Percentiles rank a stretch among this genome's conserved stretches.
Conservation (phyloP, 2,329 filamentous ascomycete genomes). For the Fusarium sp. region DNA sequence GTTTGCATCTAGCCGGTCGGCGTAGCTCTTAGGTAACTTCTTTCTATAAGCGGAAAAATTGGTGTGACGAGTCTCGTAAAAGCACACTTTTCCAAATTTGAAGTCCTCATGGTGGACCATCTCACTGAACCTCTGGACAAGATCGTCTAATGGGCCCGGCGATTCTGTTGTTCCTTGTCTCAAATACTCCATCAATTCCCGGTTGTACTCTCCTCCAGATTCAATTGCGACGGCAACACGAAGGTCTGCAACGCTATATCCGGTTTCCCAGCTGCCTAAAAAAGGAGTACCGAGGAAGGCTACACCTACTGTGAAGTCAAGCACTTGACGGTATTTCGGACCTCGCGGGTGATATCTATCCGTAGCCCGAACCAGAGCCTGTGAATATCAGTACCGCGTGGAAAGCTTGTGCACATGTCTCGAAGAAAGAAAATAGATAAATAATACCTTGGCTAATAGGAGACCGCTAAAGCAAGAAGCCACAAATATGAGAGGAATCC, state of each 20-base stretch:
- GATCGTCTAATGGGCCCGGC: neutral
- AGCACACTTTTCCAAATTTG: neutral
- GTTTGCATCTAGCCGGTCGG: accelerated
- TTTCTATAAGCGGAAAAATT: neutral
- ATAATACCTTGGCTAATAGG: neutral
- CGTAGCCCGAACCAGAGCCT: neutral
- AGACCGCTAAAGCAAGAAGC: neutral
- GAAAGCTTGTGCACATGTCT: neutral
- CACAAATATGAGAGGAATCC: neutral
- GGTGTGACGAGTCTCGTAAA: neutral
- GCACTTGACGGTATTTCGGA: neutral
- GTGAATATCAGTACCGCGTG: neutral
- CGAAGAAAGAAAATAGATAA: neutral
- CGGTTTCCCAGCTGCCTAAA: neutral
- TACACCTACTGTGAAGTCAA: neutral
- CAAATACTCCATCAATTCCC: neutral
- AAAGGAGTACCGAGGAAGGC: neutral
- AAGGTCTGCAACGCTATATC: neutral
- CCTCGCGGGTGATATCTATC: neutral
- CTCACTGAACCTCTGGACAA: neutral
- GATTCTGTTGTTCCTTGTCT: neutral
- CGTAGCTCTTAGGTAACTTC: neutral
- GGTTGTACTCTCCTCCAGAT: neutral
- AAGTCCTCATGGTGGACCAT: neutral
- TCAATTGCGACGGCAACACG: neutral